A percentile compares a stretch with the other conserved stretches of the same genome.
Conservation (phyloP, 108 stramenopile genomes). For the Seminavis robusta region DNA sequence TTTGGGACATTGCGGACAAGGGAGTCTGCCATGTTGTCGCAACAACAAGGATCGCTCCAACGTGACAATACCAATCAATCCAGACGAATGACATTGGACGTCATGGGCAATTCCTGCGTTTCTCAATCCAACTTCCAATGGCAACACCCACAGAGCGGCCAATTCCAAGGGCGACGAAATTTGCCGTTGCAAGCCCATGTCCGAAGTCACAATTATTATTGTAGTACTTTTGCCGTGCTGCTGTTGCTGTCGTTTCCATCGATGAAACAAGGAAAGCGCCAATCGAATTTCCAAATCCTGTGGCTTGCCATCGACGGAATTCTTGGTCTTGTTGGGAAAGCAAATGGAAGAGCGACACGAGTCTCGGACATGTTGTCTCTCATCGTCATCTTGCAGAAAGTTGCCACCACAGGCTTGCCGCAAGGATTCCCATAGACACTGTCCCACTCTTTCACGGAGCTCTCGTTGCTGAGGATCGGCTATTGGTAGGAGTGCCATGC, state of each 20-base stretch:
- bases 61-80: conserved; percentile 64
- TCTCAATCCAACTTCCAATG: conserved; percentile 23
- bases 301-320: too few species aligned
- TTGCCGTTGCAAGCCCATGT: conserved; percentile 47
- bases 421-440: too few species aligned
- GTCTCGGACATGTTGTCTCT: too few species aligned
- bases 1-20: conserved; percentile 68
- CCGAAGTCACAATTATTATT: conserved; percentile 29
- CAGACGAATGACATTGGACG: conserved; percentile 52
- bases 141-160: conserved; percentile 29
- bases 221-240: background rate
- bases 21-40: conserved; percentile 42
- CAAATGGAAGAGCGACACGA: too few species aligned
- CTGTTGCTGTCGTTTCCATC: conserved; percentile 21
- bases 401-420: too few species aligned
- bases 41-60: conserved; percentile 32
- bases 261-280: conserved; percentile 54
- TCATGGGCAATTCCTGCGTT: conserved; percentile 29
- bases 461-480: too few species aligned
- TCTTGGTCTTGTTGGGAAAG: too few species aligned
- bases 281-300: conserved; percentile 68
- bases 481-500: too few species aligned
- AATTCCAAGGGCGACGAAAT: conserved; percentile 41
- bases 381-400: too few species aligned
- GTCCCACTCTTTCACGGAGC: too few species aligned